Evolutionary conservation across 108 stramenopile species (phyloP).

Genomic region (Asterionellopsis glacialis): DNA sequence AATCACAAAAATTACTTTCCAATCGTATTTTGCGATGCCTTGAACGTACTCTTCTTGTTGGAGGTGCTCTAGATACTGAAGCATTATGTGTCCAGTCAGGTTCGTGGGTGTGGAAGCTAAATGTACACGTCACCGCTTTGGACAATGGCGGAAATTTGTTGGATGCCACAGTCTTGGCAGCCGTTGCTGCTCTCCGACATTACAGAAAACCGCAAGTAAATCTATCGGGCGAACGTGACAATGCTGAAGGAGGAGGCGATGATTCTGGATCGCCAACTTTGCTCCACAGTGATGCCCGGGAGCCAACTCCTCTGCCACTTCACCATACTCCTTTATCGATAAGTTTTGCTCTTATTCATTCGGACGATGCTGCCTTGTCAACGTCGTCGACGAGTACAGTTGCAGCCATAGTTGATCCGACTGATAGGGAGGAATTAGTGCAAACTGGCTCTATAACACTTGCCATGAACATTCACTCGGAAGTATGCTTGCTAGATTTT

Average conservation of each 20-base stretch:
- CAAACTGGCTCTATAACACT: constrained; percentile 59
- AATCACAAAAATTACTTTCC: constrained; percentile 39
- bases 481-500: constrained; percentile 82
- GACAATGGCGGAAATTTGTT: constrained; percentile 84
- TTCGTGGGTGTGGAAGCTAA: constrained; percentile 86
- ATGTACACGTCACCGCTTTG: constrained; percentile 65
- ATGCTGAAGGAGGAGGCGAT: constrained; percentile 14
- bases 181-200: constrained; percentile 87
- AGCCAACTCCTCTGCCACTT: constrained; percentile 87
- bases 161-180: constrained; percentile 86
- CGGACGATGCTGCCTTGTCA: constrained; percentile 32
- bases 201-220: constrained; percentile 81
- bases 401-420: constrained; percentile 67
- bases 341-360: constrained; percentile 86
- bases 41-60: constrained; percentile 66
- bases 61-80: constrained; percentile 87
- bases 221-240: constrained; percentile 12
- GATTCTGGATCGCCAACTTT: constrained; percentile 3
- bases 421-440: constrained; percentile 80
- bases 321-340: constrained; percentile 91
- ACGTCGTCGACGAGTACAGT: constrained; percentile 41
- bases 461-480: constrained; percentile 83
- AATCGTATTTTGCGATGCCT: constrained; percentile 71
- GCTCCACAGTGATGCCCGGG: constrained; percentile 53
- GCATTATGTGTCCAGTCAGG: constrained; percentile 81